These are phyloP conservation scores for Hymenoscyphus fructigenus DNA, from an alignment of 2,329 filamentous ascomycete genomes.

Conservation along the genomic window DNA sequence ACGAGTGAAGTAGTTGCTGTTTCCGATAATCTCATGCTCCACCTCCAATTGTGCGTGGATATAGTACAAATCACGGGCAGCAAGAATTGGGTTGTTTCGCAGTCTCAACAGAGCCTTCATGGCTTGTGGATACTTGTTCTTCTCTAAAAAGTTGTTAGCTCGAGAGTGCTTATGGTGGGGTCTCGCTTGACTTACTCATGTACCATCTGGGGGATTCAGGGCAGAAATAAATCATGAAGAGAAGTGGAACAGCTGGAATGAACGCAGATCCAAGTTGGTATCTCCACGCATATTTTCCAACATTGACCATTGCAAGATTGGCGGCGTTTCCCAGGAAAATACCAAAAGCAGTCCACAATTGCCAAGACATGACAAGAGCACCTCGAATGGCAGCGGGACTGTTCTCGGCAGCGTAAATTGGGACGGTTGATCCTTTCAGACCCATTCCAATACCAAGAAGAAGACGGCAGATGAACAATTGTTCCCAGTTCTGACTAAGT, in stretches of 20 bases:
- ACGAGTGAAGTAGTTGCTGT: conserved; percentile 56
- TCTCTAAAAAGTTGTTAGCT: conserved; percentile 40
- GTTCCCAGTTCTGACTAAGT: conserved; percentile 56
- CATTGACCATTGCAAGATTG: conserved; percentile 62
- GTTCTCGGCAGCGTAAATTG: conserved; percentile 55
- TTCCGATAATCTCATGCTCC: conserved; percentile 41
- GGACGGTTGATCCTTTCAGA: conserved; percentile 50
- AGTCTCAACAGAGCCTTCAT: conserved; percentile 56
- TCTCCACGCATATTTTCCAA: conserved; percentile 60
- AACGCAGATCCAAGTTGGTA: conserved; percentile 64
- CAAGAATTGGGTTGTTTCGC: conserved; percentile 58
- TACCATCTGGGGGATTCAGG: conserved; percentile 67
- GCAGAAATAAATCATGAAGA: conserved; percentile 57
- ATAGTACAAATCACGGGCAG: conserved; percentile 62
- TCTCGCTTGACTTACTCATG: conserved; percentile 43
- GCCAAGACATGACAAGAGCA: conserved; percentile 54
- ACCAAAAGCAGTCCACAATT: conserved; percentile 56
- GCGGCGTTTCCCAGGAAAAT: conserved; percentile 67
- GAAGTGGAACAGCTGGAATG: conserved; percentile 61
- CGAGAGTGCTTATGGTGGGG: not conserved
- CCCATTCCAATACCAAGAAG: conserved; percentile 64
- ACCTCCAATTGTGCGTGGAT: conserved; percentile 53
- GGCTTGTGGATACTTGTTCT: conserved; percentile 53
- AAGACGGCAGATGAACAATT: conserved; percentile 56
- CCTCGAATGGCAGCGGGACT: conserved; percentile 53